Base-by-base conservation (phyloP, 2,329 filamentous ascomycete genomes). In the Macrophomina phaseolina region DNA sequence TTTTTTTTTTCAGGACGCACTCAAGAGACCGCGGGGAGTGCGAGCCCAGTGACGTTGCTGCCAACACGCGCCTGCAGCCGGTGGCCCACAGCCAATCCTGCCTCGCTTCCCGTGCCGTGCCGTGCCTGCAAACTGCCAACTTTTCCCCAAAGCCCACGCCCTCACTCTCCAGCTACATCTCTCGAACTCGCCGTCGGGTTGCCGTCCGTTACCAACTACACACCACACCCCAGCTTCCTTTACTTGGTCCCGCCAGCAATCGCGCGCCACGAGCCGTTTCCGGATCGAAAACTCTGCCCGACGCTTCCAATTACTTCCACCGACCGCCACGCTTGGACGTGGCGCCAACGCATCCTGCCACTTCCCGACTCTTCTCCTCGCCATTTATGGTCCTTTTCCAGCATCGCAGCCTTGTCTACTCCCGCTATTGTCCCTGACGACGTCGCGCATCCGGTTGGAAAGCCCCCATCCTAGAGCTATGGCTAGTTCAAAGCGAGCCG, bases 31-130 rank as follows among this genome's bases (percentile, higher is more conserved):
- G 30, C 32, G 14, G 30, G 45, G 45, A 7, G 14, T 16, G 12
- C 3, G 38, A 45, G 42, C 9, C 42, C 9, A 45, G 42, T 45
- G 42, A 45, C 52, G 52, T 55, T 40, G 23, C 23, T 23, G 34
- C 34, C 52, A 34, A 11, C 52, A 53, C 52, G 34, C 52, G 34
- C 52, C 14, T 34, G 34, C 32, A n/a, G 11, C 38, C 32, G 30
- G 30, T 34, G 52, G 12, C 38, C 52, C 23, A n/a, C 52, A 8
- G 52, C 52, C 32, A 40, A 55, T 55, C 52, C 52, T 55, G 32
- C 34, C 32, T 18, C 14, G 30, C 30, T n/a, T 53, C 36, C 30
- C 23, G 9, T 23, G 11, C 30, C 11, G n/a, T 34, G 28, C 51
- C 46, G 23, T 18, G 46, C 46, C 46, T 49, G 46, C 46, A n/a